phyloP scores from a whole-genome alignment of 306 rosid genomes.

The Abrus precatorius region DNA sequence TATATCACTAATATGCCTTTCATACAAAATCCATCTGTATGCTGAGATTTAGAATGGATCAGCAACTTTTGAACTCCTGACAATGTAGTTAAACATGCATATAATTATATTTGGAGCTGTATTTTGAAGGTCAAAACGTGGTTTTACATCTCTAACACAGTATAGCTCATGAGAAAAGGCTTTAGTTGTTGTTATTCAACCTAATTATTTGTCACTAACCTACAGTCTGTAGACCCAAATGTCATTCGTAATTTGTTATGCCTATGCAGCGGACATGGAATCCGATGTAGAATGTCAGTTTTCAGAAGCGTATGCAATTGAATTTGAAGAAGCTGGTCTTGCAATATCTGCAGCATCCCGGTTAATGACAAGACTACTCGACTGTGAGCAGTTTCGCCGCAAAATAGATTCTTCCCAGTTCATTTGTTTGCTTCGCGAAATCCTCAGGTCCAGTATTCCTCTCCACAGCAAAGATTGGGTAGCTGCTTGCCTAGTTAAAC shows the following conservation, averaged over 20 bases:
- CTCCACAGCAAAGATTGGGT: conserved; percentile 80
- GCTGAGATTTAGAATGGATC: too few relatives aligned
- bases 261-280: conserved; percentile 53
- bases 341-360: conserved; percentile 90
- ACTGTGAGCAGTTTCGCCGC: conserved; percentile 55
- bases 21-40: too few relatives aligned
- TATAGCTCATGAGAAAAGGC: too few relatives aligned
- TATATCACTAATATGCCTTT: too few relatives aligned
- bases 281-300: conserved; percentile 65
- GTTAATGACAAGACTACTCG: conserved; percentile 73
- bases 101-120: too few relatives aligned
- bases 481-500: conserved; percentile 82
- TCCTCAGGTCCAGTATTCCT: conserved; percentile 75
- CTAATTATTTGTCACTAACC: not conserved
- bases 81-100: too few relatives aligned
- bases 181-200: too few relatives aligned
- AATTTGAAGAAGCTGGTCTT: conserved; percentile 89
- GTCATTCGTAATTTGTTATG: conserved; percentile 29
- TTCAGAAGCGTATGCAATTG: conserved; percentile 67
- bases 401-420: conserved; percentile 63
- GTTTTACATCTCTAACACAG: too few relatives aligned
- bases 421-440: conserved; percentile 64
- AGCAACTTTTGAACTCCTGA: too few relatives aligned
- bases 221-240: conserved; percentile 29
- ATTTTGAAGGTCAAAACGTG: too few relatives aligned